Conservation (phyloP, 495 filamentous ascomycete species). For the Penicillium alfredii region DNA sequence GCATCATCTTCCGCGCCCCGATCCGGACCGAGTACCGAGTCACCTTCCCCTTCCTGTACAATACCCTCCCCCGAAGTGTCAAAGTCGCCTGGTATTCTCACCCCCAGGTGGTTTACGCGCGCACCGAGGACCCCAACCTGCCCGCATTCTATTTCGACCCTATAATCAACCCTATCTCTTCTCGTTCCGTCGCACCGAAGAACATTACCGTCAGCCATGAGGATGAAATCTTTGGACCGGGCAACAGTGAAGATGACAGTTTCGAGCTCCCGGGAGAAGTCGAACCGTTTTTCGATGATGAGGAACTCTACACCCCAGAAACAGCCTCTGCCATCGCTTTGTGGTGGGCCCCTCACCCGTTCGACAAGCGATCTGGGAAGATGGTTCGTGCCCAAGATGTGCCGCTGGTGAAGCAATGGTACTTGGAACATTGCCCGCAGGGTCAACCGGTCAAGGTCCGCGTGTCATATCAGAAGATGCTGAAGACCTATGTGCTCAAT, state of each 20-base stretch:
- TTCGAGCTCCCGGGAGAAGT: constrained; percentile 77
- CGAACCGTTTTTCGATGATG: constrained; percentile 83
- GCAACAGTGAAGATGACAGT: constrained; percentile 80
- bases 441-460: constrained; percentile 95
- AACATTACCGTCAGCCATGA: constrained; percentile 91
- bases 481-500: constrained; percentile 96
- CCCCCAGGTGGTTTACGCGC: constrained; percentile 87
- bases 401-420: constrained; percentile 97
- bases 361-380: constrained; percentile 91
- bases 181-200: constrained; percentile 88
- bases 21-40: constrained; percentile 96
- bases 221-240: constrained; percentile 86
- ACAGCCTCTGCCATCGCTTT: constrained; percentile 89
- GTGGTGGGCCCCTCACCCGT: constrained; percentile 98
- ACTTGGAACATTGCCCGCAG: constrained; percentile 88
- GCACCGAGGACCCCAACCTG: constrained; percentile 79
- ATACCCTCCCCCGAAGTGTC: constrained; percentile 90
- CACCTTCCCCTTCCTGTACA: constrained; percentile 91
- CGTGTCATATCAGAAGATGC: constrained; percentile 98
- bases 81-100: constrained; percentile 91
- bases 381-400: constrained; percentile 98
- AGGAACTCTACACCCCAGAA: constrained; percentile 84
- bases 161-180: constrained; percentile 95
- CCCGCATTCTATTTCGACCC: constrained; percentile 98
- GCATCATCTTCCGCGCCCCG: constrained; percentile 96